Base-by-base conservation (phyloP, 371 early-diverging fungal species). In the Syncephalis fuscata region DNA sequence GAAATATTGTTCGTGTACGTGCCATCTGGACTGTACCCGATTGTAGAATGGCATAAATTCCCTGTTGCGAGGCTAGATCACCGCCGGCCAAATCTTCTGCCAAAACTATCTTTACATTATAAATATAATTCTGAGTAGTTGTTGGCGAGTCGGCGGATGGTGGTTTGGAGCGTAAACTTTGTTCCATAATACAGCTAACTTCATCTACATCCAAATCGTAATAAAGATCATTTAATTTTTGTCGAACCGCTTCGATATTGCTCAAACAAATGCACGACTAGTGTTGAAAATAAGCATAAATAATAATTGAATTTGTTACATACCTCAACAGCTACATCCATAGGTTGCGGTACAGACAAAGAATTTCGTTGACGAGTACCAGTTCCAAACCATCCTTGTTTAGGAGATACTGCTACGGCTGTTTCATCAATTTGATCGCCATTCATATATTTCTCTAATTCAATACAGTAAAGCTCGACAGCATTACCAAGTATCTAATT, bases 41-140 rank as follows among this genome's bases (percentile, higher is more conserved):
- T 5, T 66, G 64, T 27, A 84, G 60, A 15, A 85, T 68, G 46
- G 84, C 78, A 51, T 79, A 83, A 0, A 90, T 85, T 26, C 77
- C 76, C 19, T 78, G 73, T 8, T 67, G 58, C 25, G 73, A 73
- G 54, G 71, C 77, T 15, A 65, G 63, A 43, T 67, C 67, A 51
- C 63, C 56, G 2, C 68, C 64, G 27, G 62, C 54, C 24, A 76
- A 45, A 37, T 67, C 64, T 48, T 73, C 67, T 1, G 68, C 73
- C 26, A 70, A 67, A 8, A 80, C 72, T 25, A 72, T 55, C 32
- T 71, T 71, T 51, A 74, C 67, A 16, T 70, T 19, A n/a, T 41
- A 41, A 7, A 16, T 16, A 41, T 8, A 4, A 21, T n/a, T 19
- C 41, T 4, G 16, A 41, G 11, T 32, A 7, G 4, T 8, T 21